These are phyloP conservation scores for Cercospora sp. DNA, from an alignment of 2,329 filamentous ascomycete genomes.

Conservation along the genomic window DNA sequence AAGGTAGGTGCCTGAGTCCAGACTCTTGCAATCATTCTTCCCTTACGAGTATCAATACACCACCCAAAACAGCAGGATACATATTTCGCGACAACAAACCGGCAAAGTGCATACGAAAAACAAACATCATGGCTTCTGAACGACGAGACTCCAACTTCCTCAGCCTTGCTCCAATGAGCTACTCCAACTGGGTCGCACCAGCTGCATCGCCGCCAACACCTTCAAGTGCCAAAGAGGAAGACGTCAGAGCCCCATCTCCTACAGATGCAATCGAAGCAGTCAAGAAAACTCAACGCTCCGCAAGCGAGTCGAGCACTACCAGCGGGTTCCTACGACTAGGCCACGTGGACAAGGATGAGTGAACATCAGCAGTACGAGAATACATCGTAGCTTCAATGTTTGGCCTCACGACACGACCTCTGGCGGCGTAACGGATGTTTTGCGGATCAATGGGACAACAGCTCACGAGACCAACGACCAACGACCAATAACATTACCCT, in stretches of 20 bases:
- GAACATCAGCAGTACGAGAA: background rate
- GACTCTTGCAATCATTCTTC: background rate
- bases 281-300: conserved; percentile 24
- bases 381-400: background rate
- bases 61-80: background rate
- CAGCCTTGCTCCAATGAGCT: conserved; percentile 23
- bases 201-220: conserved; percentile 13
- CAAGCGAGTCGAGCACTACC: conserved; percentile 22
- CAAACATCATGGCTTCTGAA: conserved; percentile 17
- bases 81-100: background rate
- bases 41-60: background rate
- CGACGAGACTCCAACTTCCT: conserved; percentile 27
- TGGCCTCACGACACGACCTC: background rate
- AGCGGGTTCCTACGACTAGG: conserved; percentile 23
- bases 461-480: background rate
- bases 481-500: background rate
- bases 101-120: background rate
- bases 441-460: background rate
- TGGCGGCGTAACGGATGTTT: conserved; percentile 8
- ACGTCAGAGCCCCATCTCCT: conserved; percentile 7
- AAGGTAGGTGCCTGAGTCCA: conserved; percentile 1
- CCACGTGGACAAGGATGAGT: conserved; percentile 19
- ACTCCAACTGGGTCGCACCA: conserved; percentile 22
- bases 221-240: conserved; percentile 3
- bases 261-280: conserved; percentile 17